Evolutionary conservation across 352 stramenopile genomes (phyloP), one percentile per base, ranked within the genome.

Genomic region (Thalassiosira mediterranea): DNA sequence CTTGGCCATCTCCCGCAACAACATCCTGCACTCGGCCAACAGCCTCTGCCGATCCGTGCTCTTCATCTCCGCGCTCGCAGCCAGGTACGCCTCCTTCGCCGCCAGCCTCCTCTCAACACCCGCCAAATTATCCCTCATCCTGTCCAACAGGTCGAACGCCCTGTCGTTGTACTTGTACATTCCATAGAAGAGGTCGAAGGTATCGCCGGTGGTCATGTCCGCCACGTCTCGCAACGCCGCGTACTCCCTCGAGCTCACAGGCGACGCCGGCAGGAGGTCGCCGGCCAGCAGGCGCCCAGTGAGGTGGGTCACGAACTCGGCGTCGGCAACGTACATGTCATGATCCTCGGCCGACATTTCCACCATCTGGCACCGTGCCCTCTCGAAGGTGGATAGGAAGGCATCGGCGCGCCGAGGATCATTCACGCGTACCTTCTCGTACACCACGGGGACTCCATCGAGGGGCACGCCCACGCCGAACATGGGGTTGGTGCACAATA

Each of bases 401-500:
- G 49, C 60, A 29, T 91, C 79, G 21, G 78, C 88, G 15, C 85
- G 75, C 29, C 56, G 61, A 29, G 84, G 72, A 66, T 97, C 90
- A 4, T 70, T 57, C 26, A 97, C 87, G 28, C 95, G 88, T 25
- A 97, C 94, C 48, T 94, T 95, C 72, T 98, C 96, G 69, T 95
- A 98, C 72, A 98, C 95, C 86, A 98, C 96, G 2, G 95, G 94
- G 46, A 98, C 83, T 2, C 92, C 94, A 75, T 96, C 92, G 95
- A 95, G 98, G 91, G 94, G 58, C 2, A 72, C 42, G 17, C 54
- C 67, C 0, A 95, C 92, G 59, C 95, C 95, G 76, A 98, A 98
- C 96, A 99, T 98, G 0, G 96, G 96, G 84, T 99, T 96, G 23
- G 96, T 97, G 59, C 95, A 97, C 46, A 99, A 72, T 44, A 99